A percentile compares a stretch with the other conserved stretches of the same genome.
Conservation (phyloP, 257 asterid genomes). For the Leptodermis oblonga region DNA sequence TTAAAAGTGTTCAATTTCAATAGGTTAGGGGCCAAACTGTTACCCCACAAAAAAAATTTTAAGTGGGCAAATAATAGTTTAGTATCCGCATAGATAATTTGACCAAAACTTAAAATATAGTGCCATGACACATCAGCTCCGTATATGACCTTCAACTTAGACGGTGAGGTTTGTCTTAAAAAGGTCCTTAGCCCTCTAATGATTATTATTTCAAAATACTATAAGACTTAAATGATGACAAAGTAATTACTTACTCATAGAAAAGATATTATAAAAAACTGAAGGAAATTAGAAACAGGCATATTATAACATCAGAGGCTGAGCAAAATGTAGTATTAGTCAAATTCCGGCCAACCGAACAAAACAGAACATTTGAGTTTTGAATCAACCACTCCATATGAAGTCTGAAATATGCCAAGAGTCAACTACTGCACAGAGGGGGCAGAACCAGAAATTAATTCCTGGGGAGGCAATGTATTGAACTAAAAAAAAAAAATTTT, state of each 20-base stretch:
- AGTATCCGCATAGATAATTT: no score
- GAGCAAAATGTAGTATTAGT: neutral
- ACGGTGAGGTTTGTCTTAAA: neutral
- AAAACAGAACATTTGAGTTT: neutral
- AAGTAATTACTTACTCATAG: neutral
- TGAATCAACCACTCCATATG: neutral
- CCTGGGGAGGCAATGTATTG: no score
- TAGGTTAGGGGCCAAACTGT: no score
- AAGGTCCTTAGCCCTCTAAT: neutral
- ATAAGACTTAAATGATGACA: neutral
- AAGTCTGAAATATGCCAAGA: neutral
- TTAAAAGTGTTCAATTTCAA: no score
- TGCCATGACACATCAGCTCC: neutral
- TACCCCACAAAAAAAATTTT: no score
- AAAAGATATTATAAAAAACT: neutral
- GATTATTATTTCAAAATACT: neutral
- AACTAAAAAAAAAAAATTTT: no score
- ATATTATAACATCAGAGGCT: conserved; percentile 4
- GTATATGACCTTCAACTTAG: neutral
- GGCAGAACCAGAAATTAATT: no score
- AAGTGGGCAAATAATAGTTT: no score
- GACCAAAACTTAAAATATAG: neutral
- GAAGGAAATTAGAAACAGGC: neutral
- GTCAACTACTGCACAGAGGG: neutral
- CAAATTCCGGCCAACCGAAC: neutral